Evolutionary conservation across 164 flowering plant genomes (phyloP), one percentile per base, ranked within the genome.

Genomic region (Aristolochia californica): DNA sequence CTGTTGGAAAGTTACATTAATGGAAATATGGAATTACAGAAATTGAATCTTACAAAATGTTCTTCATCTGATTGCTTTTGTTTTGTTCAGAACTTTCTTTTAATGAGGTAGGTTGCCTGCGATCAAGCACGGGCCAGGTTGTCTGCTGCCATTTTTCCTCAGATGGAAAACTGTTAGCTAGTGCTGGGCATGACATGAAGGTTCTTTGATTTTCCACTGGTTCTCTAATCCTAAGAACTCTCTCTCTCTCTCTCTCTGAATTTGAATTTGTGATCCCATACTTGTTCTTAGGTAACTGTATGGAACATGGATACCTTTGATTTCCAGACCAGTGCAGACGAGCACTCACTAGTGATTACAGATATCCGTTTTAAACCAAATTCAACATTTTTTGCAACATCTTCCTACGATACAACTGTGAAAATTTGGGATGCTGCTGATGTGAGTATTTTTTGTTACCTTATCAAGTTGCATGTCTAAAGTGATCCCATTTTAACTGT

Each of bases 331-430:
- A 47, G 78, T 4, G 78, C 78, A 21, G 89, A 87, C 54, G 91
- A 80, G 62, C 96, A 87, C 70, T 65, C 85, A 22, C 47, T 76
- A 7, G 40, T 80, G 57, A 80, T 87, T 48, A 84, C 91, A 12
- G 91, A 87, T 78, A 82, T 87, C 25, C 87, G 89, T 43, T 87
- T 87, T 66, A 83, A 85, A 59, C 83, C 87, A 25, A 87, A 76
- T 77, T 72, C 84, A 77, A 64, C 79, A 13, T 79, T 83, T 38
- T 81, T 87, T 57, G 95, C 95, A 62, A 81, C 89, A 43, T 84
- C 91, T 22, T 87, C 95, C 15, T 87, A 78, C 62, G 95, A 87
- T 65, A 84, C 75, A 67, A 81, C 91, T 54, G 87, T 87, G 62
- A 62, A 83, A 64, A 81, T 87, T 48, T 87, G 95, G 95, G 84